These are phyloP conservation scores for Aureobasidium uvarum DNA, from an alignment of 2,329 filamentous ascomycete species.

Conservation along the genomic window DNA sequence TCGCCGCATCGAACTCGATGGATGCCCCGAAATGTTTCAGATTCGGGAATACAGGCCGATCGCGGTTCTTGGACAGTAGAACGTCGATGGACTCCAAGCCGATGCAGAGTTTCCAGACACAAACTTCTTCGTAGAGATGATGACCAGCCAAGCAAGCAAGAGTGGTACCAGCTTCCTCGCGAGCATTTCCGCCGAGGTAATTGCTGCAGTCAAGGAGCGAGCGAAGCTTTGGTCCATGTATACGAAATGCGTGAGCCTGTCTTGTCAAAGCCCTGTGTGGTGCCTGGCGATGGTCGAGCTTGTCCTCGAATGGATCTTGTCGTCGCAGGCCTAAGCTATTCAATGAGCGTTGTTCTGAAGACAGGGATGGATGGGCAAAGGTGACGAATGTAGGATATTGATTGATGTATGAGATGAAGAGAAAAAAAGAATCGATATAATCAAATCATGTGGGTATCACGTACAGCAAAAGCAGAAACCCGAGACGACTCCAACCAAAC, in stretches of 20 bases:
- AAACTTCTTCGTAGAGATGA: neutral
- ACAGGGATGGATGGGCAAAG: neutral
- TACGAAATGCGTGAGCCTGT: neutral
- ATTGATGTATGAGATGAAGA: neutral
- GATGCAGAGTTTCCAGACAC: neutral
- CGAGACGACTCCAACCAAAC: neutral
- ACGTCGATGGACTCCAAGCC: neutral
- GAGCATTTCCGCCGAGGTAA: too few species aligned
- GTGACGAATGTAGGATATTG: neutral
- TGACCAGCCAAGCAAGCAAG: neutral
- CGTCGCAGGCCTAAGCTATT: too few species aligned
- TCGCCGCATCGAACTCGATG: neutral
- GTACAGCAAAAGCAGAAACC: neutral
- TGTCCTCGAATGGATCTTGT: neutral
- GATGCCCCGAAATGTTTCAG: neutral
- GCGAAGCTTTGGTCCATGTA: neutral
- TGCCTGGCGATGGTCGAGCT: neutral
- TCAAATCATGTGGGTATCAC: neutral
- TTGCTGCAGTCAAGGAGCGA: neutral
- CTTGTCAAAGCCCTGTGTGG: neutral
- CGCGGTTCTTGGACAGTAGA: neutral
- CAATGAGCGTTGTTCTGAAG: neutral
- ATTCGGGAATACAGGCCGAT: neutral
- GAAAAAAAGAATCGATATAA: neutral
- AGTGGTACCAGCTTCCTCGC: neutral